A percentile compares a stretch with the other conserved stretches of the same genome.
Evolutionary conservation across 208 protist genomes (phyloP).

Genomic region (Tritrichomonas foetus): DNA sequence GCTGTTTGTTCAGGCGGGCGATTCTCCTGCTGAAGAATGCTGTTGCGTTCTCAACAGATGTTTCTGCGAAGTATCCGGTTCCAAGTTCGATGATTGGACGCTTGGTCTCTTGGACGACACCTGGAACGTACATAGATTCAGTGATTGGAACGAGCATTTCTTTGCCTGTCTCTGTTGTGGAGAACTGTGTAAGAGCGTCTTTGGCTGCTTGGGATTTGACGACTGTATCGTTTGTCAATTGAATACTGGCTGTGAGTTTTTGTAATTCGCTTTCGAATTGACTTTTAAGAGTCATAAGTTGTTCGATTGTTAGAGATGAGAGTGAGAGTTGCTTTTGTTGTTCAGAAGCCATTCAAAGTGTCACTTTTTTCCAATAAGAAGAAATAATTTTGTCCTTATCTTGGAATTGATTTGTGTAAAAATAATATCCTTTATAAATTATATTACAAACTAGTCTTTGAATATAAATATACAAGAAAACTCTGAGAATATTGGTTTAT

Average conservation of each 20-base stretch:
- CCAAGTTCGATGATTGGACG: conserved; percentile 22
- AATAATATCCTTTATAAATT: no score
- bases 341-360: conserved; percentile 17
- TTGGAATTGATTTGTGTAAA: no score
- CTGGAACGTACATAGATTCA: background rate
- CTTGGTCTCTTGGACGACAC: background rate
- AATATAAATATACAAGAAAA: no score
- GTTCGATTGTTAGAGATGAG: background rate
- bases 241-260: background rate
- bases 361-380: no score
- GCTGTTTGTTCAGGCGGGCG: background rate
- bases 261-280: background rate
- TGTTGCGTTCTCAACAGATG: background rate
- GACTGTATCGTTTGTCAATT: conserved; percentile 25
- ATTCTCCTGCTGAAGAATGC: background rate
- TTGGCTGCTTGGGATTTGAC: background rate
- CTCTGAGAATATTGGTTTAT: no score
- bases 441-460: no score
- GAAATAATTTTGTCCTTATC: no score
- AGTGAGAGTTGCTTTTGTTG: background rate
- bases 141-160: conserved; percentile 28
- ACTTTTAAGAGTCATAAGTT: background rate
- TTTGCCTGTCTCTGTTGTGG: background rate
- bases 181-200: background rate
- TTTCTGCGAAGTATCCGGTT: conserved; percentile 23